Evolutionary conservation across 2,329 filamentous ascomycete species (phyloP), one percentile per base, ranked within the genome.

Genomic region (Nectriaceae sp.): DNA sequence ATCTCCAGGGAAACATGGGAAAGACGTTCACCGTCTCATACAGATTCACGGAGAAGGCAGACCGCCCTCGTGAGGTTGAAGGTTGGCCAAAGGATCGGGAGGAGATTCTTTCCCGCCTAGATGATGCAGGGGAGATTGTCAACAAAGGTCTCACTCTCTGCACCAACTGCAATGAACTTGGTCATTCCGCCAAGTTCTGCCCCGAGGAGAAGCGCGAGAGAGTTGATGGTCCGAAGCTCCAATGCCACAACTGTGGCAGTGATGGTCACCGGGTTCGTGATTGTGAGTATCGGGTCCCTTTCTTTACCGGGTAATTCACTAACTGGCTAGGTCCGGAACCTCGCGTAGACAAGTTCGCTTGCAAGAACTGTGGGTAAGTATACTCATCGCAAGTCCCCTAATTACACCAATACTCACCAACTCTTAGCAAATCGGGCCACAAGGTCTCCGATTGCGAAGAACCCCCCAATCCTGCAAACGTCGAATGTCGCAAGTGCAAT

Each of bases 181-280:
- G 87, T 0, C 87, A 90, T 53, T 75, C 70, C 21, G 59, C 71
- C n/a, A 85, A 82, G 67, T 63, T 68, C 42, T 90, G 87, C 63
- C 73, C 77, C 3, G 65, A 84, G 61, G 84, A 88, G 53, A 76
- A 74, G 54, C 51, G 65, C 0, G 82, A 85, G 61, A 69, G 63
- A 20, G 63, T 67, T 3, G 69, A 77, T 35, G 60, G 67, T 13
- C 59, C 75, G 31, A 69, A 71, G 18, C 77, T 88, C 41, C 75
- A 73, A 40, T 90, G 87, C 65, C 79, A 74, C 70, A 86, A 89
- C 70, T 90, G 87, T 55, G 70, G 77, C 4, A 75, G 77, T 33
- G 69, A 75, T 21, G 86, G 85, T 10, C 87, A 90, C 60, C 84
- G 86, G 49, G 70, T 85, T 43, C 83, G 87, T 43, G 85, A 90